Percentiles rank a stretch among this genome's conserved stretches.
phyloP scores from a whole-genome alignment of 129 eudicot species.

The Erigeron canadensis region DNA sequence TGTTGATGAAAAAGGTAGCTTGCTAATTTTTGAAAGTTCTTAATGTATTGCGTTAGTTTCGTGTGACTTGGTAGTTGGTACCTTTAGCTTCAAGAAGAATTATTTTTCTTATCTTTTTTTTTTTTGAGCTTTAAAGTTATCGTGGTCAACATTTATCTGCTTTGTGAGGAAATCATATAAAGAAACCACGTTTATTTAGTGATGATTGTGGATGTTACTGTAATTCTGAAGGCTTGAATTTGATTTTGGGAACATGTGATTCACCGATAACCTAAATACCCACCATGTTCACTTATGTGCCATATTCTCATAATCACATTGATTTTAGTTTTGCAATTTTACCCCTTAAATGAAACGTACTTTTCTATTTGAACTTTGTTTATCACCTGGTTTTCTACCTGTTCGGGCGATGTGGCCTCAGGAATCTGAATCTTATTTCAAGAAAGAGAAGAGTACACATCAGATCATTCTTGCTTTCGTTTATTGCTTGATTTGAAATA shows the following conservation, averaged over 20 bases:
- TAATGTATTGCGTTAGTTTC: not conserved
- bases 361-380: not conserved
- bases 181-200: not conserved
- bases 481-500: not conserved
- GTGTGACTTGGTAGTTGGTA: not conserved
- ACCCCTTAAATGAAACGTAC: not conserved
- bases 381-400: not conserved
- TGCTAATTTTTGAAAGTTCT: not conserved
- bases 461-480: not conserved
- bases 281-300: too few relatives aligned
- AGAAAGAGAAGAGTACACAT: not conserved
- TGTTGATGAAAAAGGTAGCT: constrained; percentile 46
- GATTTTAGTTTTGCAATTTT: too few relatives aligned
- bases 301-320: too few relatives aligned
- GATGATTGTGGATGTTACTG: not conserved
- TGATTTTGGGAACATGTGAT: too few relatives aligned
- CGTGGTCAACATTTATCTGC: not conserved
- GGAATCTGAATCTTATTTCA: not conserved
- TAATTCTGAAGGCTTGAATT: not conserved
- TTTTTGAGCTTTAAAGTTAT: too few relatives aligned
- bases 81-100: not conserved
- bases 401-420: not conserved
- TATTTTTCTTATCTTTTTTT: too few relatives aligned
- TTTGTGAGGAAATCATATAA: not conserved
- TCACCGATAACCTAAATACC: too few relatives aligned